phyloP scores from a whole-genome alignment of 768 basidiomycete genomes.

The Candolleomyces aberdarensis region DNA sequence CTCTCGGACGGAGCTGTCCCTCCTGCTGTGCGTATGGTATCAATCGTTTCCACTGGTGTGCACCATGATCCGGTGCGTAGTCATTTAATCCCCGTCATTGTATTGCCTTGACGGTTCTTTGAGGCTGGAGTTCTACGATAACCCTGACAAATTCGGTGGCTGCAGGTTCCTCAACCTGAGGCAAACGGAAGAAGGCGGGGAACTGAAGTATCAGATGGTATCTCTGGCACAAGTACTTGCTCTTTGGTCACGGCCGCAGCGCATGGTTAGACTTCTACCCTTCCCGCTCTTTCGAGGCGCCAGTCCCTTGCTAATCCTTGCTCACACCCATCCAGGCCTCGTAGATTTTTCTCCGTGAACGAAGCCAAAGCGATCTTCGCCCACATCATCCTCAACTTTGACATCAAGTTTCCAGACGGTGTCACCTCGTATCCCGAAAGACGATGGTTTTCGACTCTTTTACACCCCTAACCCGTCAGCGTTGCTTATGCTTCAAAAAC shows the following conservation, averaged over 20 bases:
- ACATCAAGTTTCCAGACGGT: constrained; percentile 27
- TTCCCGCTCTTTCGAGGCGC: not conserved
- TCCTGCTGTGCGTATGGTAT: constrained; percentile 23
- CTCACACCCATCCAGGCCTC: constrained; percentile 18
- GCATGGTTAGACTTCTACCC: constrained; percentile 13
- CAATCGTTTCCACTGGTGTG: constrained; percentile 18
- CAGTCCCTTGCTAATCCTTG: not conserved
- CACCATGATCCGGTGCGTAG: constrained; percentile 19
- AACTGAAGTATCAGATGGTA: constrained; percentile 23
- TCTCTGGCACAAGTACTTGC: constrained; percentile 23
- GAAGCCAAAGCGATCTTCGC: constrained; percentile 46
- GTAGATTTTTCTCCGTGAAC: constrained; percentile 41
- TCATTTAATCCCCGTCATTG: not conserved
- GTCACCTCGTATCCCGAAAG: not conserved
- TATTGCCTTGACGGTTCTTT: not conserved
- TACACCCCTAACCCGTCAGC: not conserved
- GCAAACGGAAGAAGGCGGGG: constrained; percentile 25
- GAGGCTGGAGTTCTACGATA: constrained; percentile 20
- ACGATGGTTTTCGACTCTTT: not conserved
- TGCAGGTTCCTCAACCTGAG: constrained; percentile 39
- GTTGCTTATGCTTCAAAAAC: not conserved
- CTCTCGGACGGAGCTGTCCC: constrained; percentile 25
- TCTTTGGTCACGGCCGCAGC: constrained; percentile 33
- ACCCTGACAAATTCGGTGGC: constrained; percentile 38
- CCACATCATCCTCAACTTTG: constrained; percentile 36